Conservation (phyloP, 805 yeast species). For the Metschnikowia amazonensis region DNA sequence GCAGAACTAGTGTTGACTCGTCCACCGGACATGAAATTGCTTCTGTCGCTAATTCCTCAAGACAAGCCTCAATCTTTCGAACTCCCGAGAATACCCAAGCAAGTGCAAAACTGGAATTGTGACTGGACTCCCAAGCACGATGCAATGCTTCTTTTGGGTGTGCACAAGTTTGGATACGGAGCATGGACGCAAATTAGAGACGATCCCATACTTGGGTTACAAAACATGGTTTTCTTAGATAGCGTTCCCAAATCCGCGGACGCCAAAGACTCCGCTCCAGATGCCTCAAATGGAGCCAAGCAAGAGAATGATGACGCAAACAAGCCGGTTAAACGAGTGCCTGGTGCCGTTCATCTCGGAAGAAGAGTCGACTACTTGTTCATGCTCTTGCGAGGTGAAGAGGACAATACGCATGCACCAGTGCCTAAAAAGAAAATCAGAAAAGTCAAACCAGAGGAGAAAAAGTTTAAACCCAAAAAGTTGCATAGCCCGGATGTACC, state of each 20-base stretch:
- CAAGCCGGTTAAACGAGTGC: slow-evolving; percentile 60
- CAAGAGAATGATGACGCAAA: slow-evolving; percentile 22
- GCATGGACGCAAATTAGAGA: slow-evolving; percentile 93
- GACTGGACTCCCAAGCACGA: slow-evolving; percentile 84
- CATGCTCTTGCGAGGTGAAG: slow-evolving; percentile 61
- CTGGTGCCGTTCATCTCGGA: slow-evolving; percentile 88
- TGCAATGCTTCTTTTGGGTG: slow-evolving; percentile 81
- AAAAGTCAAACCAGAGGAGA: slow-evolving; percentile 19
- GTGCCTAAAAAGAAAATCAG: slow-evolving; percentile 18
- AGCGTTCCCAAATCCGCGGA: slow-evolving; percentile 13
- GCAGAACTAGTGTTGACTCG: slow-evolving; percentile 84
- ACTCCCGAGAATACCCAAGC: slow-evolving; percentile 62
- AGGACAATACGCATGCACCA: slow-evolving; percentile 21
- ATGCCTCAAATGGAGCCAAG: slow-evolving; percentile 7
- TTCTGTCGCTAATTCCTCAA: slow-evolving; percentile 50
- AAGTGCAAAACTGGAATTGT: slow-evolving; percentile 88
- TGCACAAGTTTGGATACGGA: slow-evolving; percentile 90
- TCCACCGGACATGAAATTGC: slow-evolving; percentile 74
- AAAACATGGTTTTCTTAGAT: slow-evolving; percentile 76
- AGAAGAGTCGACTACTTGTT: slow-evolving; percentile 89
- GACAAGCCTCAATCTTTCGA: slow-evolving; percentile 59
- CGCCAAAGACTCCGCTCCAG: slow-evolving; percentile 14
- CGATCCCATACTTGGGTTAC: slow-evolving; percentile 85
- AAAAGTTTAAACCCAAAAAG: slow-evolving; percentile 18
- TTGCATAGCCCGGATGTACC: slow-evolving; percentile 6